These are phyloP conservation scores for Hyparrhenia diplandra DNA, from an alignment of 176 grass and related monocot species.

Conservation along the genomic window DNA sequence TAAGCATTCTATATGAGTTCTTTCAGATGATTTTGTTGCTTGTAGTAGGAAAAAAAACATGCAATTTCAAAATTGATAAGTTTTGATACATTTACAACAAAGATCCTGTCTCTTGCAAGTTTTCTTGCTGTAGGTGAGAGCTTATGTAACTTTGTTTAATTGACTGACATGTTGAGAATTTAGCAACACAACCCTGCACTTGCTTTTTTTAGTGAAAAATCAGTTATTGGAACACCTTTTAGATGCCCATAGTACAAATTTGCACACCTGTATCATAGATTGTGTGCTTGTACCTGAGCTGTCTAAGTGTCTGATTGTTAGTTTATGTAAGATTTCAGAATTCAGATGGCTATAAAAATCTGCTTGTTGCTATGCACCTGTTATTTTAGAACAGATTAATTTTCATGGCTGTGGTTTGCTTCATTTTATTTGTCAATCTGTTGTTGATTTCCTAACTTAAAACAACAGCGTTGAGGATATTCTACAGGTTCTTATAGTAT, in stretches of 20 bases:
- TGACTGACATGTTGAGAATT: constrained; percentile 5
- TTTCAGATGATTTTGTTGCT: background rate
- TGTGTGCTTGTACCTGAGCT: background rate
- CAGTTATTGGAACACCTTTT: background rate
- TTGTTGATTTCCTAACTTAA: constrained; percentile 58
- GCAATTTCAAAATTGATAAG: background rate
- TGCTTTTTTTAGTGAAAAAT: too few relatives aligned
- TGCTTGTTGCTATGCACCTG: background rate
- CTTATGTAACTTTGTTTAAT: background rate
- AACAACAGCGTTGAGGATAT: constrained; percentile 78
- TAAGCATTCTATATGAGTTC: background rate
- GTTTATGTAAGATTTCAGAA: background rate
- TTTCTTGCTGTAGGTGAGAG: background rate
- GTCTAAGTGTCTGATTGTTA: background rate
- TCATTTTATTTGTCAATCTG: constrained; percentile 10
- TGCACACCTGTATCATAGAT: background rate
- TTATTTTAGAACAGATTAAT: constrained; percentile 3
- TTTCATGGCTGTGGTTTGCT: background rate
- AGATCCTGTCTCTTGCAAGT: background rate
- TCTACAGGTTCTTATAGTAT: constrained; percentile 94
- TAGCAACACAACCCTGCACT: background rate
- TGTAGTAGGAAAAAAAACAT: background rate
- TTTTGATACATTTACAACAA: constrained; percentile 1
- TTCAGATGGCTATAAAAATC: background rate
- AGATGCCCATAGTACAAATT: background rate